Conservation (phyloP, 768 basidiomycete species). For the Melanogaster broomeanus region DNA sequence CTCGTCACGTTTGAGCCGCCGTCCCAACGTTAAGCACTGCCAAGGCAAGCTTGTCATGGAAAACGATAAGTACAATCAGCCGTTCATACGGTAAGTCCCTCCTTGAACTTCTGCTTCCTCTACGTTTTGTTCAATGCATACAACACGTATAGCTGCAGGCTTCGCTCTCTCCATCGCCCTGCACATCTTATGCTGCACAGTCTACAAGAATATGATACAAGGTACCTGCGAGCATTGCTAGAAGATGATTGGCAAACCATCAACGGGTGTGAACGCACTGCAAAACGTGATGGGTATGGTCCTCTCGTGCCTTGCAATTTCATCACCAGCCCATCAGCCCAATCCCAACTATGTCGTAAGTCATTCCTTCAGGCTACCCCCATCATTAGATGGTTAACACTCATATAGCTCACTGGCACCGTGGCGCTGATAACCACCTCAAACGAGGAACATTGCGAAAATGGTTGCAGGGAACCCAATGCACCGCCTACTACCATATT, state of each 20-base stretch:
- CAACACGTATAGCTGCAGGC: no score
- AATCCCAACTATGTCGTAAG: not conserved
- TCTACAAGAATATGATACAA: constrained; percentile 4
- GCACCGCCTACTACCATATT: not conserved
- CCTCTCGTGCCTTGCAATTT: not conserved
- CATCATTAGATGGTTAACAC: not conserved
- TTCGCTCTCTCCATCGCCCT: no score
- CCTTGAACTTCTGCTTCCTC: no score
- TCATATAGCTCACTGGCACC: not conserved
- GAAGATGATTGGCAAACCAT: not conserved
- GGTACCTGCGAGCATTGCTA: not conserved
- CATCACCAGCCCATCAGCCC: not conserved
- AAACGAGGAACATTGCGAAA: not conserved
- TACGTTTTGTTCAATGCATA: no score
- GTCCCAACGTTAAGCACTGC: no score
- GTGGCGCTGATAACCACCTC: not conserved
- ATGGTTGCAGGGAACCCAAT: not conserved
- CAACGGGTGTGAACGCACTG: not conserved
- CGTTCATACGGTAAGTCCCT: no score
- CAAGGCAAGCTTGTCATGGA: no score
- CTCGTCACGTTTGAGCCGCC: no score
- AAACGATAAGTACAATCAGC: no score
- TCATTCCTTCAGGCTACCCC: not conserved
- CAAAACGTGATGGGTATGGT: not conserved
- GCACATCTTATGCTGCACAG: no score